phyloP scores from a whole-genome alignment of 345 rosid species.

The Durio zibethinus region DNA sequence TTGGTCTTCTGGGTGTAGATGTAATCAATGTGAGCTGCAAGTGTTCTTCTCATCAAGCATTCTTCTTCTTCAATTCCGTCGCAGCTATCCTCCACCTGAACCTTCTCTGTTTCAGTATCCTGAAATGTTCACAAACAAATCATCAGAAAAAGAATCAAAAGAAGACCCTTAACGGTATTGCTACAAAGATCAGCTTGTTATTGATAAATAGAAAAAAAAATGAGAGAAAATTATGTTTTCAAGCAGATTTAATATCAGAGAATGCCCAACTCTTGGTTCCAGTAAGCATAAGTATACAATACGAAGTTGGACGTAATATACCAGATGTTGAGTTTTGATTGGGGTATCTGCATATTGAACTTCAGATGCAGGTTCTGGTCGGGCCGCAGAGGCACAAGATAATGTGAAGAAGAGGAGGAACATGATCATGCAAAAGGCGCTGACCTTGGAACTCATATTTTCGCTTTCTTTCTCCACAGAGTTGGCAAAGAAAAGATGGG shows the following conservation, averaged over 20 bases:
- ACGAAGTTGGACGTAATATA: not conserved
- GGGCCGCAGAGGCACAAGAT: constrained; percentile 13
- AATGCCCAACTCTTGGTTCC: too few relatives aligned
- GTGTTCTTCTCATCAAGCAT: constrained; percentile 44
- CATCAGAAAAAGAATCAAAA: not conserved
- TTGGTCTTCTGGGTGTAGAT: constrained; percentile 34
- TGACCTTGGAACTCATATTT: constrained; percentile 26
- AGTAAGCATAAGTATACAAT: too few relatives aligned
- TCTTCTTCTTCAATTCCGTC: constrained; percentile 53
- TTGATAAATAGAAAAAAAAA: not conserved
- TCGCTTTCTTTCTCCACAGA: not conserved
- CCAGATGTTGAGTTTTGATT: constrained; percentile 11
- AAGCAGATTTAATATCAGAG: not conserved
- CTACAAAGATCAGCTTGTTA: not conserved
- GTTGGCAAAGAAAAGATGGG: not conserved
- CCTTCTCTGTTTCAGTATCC: constrained; percentile 8
- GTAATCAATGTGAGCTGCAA: constrained; percentile 34
- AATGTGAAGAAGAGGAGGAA: constrained; percentile 19
- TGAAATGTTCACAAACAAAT: not conserved
- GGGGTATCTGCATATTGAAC: not conserved
- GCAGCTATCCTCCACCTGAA: constrained; percentile 33
- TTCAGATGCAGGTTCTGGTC: constrained; percentile 1
- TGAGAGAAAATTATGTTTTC: not conserved
- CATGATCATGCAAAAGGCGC: constrained; percentile 13
- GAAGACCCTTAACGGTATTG: not conserved